Evolutionary conservation across 257 asterid species (phyloP).

Genomic region (Gardenia jasminoides): DNA sequence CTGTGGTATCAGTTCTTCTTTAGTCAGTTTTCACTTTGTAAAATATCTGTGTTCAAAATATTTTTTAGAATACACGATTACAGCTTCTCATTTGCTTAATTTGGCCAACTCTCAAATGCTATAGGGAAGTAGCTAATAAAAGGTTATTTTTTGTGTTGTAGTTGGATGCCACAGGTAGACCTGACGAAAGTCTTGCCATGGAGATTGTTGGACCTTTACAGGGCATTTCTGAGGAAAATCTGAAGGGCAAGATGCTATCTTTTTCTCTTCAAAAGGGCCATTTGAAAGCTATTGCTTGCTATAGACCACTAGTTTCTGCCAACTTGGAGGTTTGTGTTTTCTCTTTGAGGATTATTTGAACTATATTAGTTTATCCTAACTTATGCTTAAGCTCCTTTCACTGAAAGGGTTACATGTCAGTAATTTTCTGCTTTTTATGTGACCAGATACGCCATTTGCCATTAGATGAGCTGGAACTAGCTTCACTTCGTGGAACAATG

Average conservation of each 20-base stretch:
- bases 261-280: slow-evolving; percentile 97
- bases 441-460: slow-evolving; percentile 89
- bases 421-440: slow-evolving; percentile 27
- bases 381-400: slow-evolving; percentile 1
- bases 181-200: slow-evolving; percentile 90
- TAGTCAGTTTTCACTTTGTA: neutral
- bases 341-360: neutral
- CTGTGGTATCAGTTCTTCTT: neutral
- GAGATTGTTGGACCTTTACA: slow-evolving; percentile 90
- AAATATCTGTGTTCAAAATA: neutral
- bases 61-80: neutral
- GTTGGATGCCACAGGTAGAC: slow-evolving; percentile 97
- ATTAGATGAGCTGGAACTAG: slow-evolving; percentile 96
- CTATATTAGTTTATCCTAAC: neutral
- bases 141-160: slow-evolving; percentile 42
- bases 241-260: slow-evolving; percentile 70
- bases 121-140: neutral
- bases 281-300: slow-evolving; percentile 79
- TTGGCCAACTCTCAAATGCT: neutral
- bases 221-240: slow-evolving; percentile 74
- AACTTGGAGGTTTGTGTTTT: slow-evolving; percentile 65
- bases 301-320: slow-evolving; percentile 82
- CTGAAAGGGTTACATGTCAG: slow-evolving; percentile 3
- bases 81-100: neutral
- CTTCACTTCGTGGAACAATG: slow-evolving; percentile 93